Percentiles rank a stretch among this genome's conserved stretches.
Conservation (phyloP, 176 grass and related monocot species). For the Melocanna baccifera region DNA sequence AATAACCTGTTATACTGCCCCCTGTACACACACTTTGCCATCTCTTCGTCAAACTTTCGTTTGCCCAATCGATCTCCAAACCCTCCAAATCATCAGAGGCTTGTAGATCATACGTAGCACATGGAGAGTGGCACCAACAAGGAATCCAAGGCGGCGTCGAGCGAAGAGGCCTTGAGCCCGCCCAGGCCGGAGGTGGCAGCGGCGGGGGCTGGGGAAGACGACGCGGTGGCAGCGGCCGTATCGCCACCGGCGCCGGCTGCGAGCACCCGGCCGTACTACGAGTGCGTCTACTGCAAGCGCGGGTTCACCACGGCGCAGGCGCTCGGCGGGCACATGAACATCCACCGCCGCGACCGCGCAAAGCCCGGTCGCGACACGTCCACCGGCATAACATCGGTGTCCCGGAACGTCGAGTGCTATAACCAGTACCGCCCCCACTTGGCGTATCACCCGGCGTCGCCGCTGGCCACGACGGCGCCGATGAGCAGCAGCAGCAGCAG, state of each 20-base stretch:
- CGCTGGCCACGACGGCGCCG: background rate
- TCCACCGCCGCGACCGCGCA: constrained; percentile 55
- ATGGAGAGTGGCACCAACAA: constrained; percentile 28
- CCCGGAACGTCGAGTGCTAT: constrained; percentile 15
- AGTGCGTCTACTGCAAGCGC: constrained; percentile 66
- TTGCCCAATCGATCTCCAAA: constrained; percentile 20
- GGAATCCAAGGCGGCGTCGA: constrained; percentile 25
- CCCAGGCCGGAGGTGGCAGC: background rate
- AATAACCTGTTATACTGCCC: background rate
- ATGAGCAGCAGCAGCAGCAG: background rate
- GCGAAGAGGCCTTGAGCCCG: constrained; percentile 22
- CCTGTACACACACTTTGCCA: constrained; percentile 17
- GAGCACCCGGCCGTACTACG: constrained; percentile 44
- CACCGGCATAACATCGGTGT: background rate
- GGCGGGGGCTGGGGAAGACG: background rate
- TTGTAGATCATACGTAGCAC: background rate
- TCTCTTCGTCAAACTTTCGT: constrained; percentile 20
- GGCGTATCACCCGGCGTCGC: background rate
- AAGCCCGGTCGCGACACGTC: constrained; percentile 2
- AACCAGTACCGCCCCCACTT: constrained; percentile 17
- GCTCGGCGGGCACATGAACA: constrained; percentile 71
- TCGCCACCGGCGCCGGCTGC: background rate
- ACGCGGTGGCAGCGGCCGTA: background rate
- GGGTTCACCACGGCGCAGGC: constrained; percentile 74
- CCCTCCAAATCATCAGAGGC: background rate